phyloP scores from a whole-genome alignment of 2,329 filamentous ascomycete species.

The Aspergillus clavatus region DNA sequence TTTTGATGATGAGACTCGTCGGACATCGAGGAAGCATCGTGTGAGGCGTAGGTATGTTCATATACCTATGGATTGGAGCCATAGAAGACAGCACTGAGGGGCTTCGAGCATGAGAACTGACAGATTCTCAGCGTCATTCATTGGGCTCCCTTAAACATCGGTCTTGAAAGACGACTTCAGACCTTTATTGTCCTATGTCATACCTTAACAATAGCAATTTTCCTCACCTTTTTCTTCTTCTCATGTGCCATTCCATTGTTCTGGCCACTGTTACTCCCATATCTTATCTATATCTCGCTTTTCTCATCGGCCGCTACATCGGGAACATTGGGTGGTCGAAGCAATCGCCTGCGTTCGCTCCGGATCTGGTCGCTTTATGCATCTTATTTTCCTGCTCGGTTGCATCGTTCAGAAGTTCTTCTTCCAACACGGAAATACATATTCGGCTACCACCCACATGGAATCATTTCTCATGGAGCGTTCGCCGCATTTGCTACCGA shows the following conservation, averaged over 20 bases:
- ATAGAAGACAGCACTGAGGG: not conserved
- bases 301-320: slow-evolving; percentile 73
- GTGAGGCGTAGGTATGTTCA: slow-evolving; percentile 8
- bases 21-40: not conserved
- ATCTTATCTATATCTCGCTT: slow-evolving; percentile 71
- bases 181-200: slow-evolving; percentile 74
- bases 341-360: slow-evolving; percentile 65
- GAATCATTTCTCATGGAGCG: slow-evolving; percentile 95
- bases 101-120: slow-evolving; percentile 6
- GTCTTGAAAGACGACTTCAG: slow-evolving; percentile 66
- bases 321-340: slow-evolving; percentile 69
- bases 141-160: slow-evolving; percentile 76
- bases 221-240: slow-evolving; percentile 80
- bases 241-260: slow-evolving; percentile 85
- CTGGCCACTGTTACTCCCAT: slow-evolving; percentile 75
- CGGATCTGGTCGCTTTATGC: slow-evolving; percentile 85
- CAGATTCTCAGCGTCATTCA: slow-evolving; percentile 54
- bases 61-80: no score
- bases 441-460: slow-evolving; percentile 94
- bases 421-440: slow-evolving; percentile 86
- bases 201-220: slow-evolving; percentile 64
- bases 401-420: slow-evolving; percentile 80
- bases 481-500: slow-evolving; percentile 90
- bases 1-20: not conserved
- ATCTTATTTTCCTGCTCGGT: slow-evolving; percentile 81